Percentiles rank a stretch among this genome's conserved stretches.
phyloP scores from a whole-genome alignment of 2,329 filamentous ascomycete species.

The Gremmenia infestans region DNA sequence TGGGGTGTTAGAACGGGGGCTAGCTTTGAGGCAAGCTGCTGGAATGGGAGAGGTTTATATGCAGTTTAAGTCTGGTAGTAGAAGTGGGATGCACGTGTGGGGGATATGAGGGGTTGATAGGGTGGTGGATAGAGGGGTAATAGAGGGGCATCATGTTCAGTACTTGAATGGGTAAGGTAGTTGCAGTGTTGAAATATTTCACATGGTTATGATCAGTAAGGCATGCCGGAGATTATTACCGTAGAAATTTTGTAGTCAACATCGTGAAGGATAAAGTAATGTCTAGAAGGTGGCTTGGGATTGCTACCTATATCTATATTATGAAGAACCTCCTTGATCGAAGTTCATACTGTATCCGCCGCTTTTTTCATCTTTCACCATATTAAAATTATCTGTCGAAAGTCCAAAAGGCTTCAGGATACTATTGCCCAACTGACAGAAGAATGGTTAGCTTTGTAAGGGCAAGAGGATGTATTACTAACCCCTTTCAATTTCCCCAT shows the following conservation, averaged over 20 bases:
- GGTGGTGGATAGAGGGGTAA: neutral
- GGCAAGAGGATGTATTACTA: constrained; percentile 30
- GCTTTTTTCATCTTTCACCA: constrained; percentile 82
- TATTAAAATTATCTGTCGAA: constrained; percentile 91
- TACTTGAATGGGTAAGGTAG: neutral
- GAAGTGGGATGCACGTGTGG: neutral
- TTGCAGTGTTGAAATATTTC: neutral
- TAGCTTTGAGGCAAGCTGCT: no score
- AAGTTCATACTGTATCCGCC: constrained; percentile 97
- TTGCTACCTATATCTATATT: neutral
- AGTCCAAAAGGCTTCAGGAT: constrained; percentile 90
- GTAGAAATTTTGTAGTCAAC: no score
- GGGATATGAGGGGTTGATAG: neutral
- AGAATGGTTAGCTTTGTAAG: neutral
- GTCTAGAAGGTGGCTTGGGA: no score
- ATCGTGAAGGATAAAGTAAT: no score
- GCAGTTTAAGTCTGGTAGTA: no score
- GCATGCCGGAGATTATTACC: no score
- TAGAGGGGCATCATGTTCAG: neutral
- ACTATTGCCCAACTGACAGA: constrained; percentile 70
- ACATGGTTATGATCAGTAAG: no score
- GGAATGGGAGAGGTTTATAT: no score
- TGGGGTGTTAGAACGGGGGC: neutral
- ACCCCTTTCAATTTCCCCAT: constrained; percentile 90
- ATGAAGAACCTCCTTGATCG: constrained; percentile 27